A percentile compares a stretch with the other conserved stretches of the same genome.
These are phyloP conservation scores for Epichloe amarillans DNA, from an alignment of 2,329 filamentous ascomycete species.

Conservation along the genomic window DNA sequence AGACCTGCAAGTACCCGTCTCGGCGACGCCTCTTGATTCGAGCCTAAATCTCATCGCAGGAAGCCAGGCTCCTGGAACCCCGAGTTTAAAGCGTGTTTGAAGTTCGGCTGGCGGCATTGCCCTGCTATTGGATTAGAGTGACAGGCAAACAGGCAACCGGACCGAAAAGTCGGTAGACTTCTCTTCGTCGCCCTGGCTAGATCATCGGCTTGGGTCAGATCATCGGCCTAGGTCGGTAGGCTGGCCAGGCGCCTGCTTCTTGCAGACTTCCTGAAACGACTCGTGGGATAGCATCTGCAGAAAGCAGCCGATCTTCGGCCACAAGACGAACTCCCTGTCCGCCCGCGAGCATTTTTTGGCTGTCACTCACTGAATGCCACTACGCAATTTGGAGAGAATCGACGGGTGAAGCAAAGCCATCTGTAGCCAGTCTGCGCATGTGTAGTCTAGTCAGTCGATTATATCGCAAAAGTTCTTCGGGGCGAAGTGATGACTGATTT, in stretches of 20 bases:
- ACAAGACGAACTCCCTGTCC: not conserved
- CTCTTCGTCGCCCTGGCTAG: not conserved
- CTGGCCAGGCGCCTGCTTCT: not conserved
- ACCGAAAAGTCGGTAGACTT: constrained; percentile 7
- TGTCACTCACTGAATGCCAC: not conserved
- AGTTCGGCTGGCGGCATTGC: constrained; percentile 6
- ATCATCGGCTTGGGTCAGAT: not conserved
- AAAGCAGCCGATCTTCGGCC: not conserved
- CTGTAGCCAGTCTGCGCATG: not conserved
- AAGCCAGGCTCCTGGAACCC: not conserved
- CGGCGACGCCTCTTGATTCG: constrained; percentile 8
- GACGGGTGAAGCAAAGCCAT: not conserved
- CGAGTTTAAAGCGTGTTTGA: constrained; percentile 2
- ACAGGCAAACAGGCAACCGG: constrained; percentile 7
- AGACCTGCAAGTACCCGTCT: constrained; percentile 10
- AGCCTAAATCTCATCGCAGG: constrained; percentile 2
- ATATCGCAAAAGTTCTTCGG: not conserved
- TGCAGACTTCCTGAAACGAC: not conserved
- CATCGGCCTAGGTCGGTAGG: not conserved
- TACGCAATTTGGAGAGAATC: not conserved
- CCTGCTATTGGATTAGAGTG: constrained; percentile 3
- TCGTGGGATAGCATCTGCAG: not conserved
- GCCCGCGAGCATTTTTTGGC: not conserved
- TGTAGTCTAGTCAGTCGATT: not conserved
- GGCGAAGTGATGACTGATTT: not conserved